A percentile compares a stretch with the other conserved stretches of the same genome.
Conservation (phyloP, 306 rosid species). For the Senna tora region DNA sequence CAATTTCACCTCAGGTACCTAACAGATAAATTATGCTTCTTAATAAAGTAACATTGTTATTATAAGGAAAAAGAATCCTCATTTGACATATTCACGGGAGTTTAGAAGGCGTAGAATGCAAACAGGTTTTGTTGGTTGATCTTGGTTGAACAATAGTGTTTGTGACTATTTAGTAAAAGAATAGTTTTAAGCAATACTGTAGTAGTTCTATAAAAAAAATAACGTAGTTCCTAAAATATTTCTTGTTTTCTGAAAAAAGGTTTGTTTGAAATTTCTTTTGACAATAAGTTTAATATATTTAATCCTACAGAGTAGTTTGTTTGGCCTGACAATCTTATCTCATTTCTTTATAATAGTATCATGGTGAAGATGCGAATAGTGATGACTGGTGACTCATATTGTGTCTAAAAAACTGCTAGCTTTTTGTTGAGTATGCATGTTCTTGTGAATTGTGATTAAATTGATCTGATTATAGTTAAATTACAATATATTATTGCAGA, state of each 20-base stretch:
- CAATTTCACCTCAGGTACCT: conserved; percentile 3
- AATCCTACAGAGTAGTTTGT: conserved; percentile 1
- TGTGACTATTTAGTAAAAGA: background rate
- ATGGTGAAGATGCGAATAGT: background rate
- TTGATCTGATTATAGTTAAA: conserved; percentile 16
- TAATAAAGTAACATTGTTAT: background rate
- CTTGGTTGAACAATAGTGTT: conserved; percentile 8
- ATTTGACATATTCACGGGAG: background rate
- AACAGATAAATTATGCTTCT: background rate
- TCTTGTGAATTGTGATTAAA: conserved; percentile 22
- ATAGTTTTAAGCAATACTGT: background rate
- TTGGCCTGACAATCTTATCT: conserved; percentile 28
- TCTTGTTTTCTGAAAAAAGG: conserved; percentile 2
- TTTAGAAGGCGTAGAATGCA: background rate
- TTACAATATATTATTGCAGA: conserved; percentile 60
- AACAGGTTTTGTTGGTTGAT: conserved; percentile 8
- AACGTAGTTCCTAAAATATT: background rate
- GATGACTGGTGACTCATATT: conserved; percentile 12
- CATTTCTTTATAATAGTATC: conserved; percentile 11
- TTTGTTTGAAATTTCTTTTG: background rate
- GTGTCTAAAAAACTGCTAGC: background rate
- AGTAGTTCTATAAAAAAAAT: no score
- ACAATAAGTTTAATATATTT: conserved; percentile 13
- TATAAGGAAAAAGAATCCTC: background rate
- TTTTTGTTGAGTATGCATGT: conserved; percentile 21